Base-by-base conservation (phyloP, 2,329 filamentous ascomycete species). In the Talaromyces sp. region DNA sequence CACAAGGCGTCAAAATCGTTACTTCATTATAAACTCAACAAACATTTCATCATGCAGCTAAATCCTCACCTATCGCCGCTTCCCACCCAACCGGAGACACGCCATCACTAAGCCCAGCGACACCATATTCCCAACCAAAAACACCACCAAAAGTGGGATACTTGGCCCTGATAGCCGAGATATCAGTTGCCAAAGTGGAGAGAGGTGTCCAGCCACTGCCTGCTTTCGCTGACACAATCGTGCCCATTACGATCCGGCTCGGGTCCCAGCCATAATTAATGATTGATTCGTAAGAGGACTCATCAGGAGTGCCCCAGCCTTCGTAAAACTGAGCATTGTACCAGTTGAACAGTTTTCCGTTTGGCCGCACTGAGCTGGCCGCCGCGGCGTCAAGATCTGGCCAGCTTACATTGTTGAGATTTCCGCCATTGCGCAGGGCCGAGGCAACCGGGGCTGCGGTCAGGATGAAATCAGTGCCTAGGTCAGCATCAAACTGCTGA, bases 101-200 rank as follows among this genome's bases (percentile, higher is more conserved):
- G 12, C 53, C 34, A 28, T 63, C 61, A 47, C 34, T 60, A 9
- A 28, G 12, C 18, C 57, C 57, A 44, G 86, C 84, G 76, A 93
- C 92, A 75, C 92, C 94, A 73, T 92, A 95, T 77, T 95, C 91
- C 91, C 91, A 95, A 4, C 89, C 90, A 86, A 91, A 91, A 12
- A 95, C 85, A 1, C 91, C 91, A 0, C 90, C 91, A 72, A 94
- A 91, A 0, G 77, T 76, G 1, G 81, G 80, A 68, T 89, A 88
- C 62, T 79, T 79, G 28, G 81, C 76, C 47, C 78, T 77, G 63
- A 90, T 70, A 33, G 78, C 72, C 44, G 78, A 76, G 51, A 89
- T 70, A 6, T 85, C 84, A 42, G 77, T 75, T 23, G 78, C 76
- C 33, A 89, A 71, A 5, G 78, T 69, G 50, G 80, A 77, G 63